Conservation (phyloP, 495 filamentous ascomycete species). For the Xylaria longipes region DNA sequence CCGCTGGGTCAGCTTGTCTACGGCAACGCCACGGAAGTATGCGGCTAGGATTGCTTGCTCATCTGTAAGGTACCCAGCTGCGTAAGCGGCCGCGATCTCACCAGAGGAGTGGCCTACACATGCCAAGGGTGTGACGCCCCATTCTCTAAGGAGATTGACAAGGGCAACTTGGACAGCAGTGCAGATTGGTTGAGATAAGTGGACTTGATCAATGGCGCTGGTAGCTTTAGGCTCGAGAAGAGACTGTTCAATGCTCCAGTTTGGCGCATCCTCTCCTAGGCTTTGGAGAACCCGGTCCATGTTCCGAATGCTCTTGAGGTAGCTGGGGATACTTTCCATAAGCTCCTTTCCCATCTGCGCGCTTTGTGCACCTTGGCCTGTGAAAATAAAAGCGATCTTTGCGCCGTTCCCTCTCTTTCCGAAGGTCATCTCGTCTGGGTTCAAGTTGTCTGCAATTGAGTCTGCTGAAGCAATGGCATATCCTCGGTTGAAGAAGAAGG, state of each 20-base stretch:
- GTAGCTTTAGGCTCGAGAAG: constrained; percentile 30
- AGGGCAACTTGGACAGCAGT: constrained; percentile 53
- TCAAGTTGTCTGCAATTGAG: background rate
- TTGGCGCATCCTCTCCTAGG: constrained; percentile 13
- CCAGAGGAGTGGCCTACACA: constrained; percentile 45
- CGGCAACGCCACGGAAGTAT: constrained; percentile 39
- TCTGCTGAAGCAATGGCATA: background rate
- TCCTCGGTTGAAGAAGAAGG: background rate
- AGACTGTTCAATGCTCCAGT: constrained; percentile 31
- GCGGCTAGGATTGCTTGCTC: constrained; percentile 35
- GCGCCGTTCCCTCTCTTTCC: background rate
- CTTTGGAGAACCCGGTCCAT: constrained; percentile 29
- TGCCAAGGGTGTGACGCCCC: constrained; percentile 48
- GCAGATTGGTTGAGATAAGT: constrained; percentile 46
- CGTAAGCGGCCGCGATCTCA: constrained; percentile 48
- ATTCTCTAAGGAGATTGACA: constrained; percentile 52
- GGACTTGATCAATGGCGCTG: constrained; percentile 34
- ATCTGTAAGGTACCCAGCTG: constrained; percentile 29
- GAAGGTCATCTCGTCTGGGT: background rate
- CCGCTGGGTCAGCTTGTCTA: constrained; percentile 29
- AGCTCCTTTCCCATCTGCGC: constrained; percentile 18
- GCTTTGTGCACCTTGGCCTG: constrained; percentile 21
- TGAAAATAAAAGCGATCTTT: constrained; percentile 18
- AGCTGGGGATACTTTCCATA: constrained; percentile 11
- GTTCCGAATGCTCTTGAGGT: constrained; percentile 41